These are phyloP conservation scores for Globisporangium paroecandrum DNA, from an alignment of 352 stramenopile species.

Conservation along the genomic window DNA sequence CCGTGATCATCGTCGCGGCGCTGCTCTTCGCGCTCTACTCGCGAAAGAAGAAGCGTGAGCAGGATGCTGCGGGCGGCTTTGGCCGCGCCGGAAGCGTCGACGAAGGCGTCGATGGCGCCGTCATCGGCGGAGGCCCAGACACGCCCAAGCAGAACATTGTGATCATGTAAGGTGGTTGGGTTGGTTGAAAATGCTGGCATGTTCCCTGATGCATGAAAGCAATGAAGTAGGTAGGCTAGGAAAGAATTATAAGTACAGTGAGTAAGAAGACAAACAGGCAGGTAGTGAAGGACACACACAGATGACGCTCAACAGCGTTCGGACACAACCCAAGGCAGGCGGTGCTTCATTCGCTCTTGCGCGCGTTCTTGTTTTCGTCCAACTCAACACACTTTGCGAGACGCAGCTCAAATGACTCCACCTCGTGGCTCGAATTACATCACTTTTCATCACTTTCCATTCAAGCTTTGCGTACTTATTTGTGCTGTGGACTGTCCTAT, in stretches of 20 bases:
- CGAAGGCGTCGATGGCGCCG: slow-evolving; percentile 23
- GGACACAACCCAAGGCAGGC: background rate
- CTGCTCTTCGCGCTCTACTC: slow-evolving; percentile 75
- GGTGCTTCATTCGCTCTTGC: background rate
- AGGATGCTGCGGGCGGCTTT: slow-evolving; percentile 51
- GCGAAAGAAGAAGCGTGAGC: slow-evolving; percentile 61
- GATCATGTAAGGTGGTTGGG: slow-evolving; percentile 49
- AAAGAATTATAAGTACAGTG: slow-evolving; percentile 11
- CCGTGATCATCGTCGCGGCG: slow-evolving; percentile 57
- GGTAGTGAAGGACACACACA: background rate
- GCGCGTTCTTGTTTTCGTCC: background rate
- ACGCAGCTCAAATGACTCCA: background rate
- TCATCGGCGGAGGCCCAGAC: slow-evolving; percentile 32
- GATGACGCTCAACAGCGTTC: background rate
- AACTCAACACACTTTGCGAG: background rate
- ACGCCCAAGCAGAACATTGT: slow-evolving; percentile 79
- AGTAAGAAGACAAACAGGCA: background rate
- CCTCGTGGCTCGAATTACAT: background rate
- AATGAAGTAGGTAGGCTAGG: slow-evolving; percentile 6
- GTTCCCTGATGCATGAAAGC: background rate
- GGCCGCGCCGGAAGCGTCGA: slow-evolving; percentile 37
- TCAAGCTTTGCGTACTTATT: background rate
- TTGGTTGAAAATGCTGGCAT: background rate
- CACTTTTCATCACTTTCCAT: background rate
- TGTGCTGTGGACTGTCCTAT: background rate